Evolutionary conservation across 1,284 basidiomycete species (phyloP), one percentile per base, ranked within the genome.

Genomic region (Lignosus rhinocerotis): DNA sequence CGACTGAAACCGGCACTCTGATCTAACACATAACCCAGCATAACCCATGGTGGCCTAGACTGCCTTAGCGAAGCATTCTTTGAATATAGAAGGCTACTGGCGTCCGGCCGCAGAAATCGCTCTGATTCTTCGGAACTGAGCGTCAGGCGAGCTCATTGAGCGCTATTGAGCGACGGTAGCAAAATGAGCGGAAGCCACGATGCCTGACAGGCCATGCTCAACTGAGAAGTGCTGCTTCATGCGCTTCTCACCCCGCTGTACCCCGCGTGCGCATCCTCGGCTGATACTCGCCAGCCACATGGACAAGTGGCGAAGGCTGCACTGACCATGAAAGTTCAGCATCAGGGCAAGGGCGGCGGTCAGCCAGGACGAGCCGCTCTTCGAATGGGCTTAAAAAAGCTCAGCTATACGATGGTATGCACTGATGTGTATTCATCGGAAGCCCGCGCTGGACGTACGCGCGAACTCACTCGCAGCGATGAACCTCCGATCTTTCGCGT

Each of bases 261-360:
- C 30, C 31, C 58, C 55, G 55, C 58, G 53, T 62, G 61, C 46
- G 55, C 43, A 62, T 59, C 61, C 34, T 62, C 61, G 61, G 61
- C 52, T 55, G 45, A 42, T 49, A 38, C 44, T 59, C 55, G 61
- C 55, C 11, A 30, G 19, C 55, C 53, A 55, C 55, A 58, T 55
- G 58, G 39, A 17, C 19, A 25, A 25, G 25, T 47, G 17, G 33
- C 36, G 21, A 30, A 25, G 39, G 12, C 48, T 38, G 33, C 30
- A 17, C 34, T 36, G 25, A n/a, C 41, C 51, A 33, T n/a, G 25
- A 30, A 39, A 9, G 17, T 19, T 30, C 17, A 21, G 32, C 47
- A 34, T 44, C 25, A 12, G 17, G 43, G 36, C 34, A 11, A n/a
- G 38, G 46, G 33, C 30, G 17, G 57, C 45, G 38, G 46, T 16